Conservation (phyloP, 2,329 filamentous ascomycete species). For the Diaporthe helianthi region DNA sequence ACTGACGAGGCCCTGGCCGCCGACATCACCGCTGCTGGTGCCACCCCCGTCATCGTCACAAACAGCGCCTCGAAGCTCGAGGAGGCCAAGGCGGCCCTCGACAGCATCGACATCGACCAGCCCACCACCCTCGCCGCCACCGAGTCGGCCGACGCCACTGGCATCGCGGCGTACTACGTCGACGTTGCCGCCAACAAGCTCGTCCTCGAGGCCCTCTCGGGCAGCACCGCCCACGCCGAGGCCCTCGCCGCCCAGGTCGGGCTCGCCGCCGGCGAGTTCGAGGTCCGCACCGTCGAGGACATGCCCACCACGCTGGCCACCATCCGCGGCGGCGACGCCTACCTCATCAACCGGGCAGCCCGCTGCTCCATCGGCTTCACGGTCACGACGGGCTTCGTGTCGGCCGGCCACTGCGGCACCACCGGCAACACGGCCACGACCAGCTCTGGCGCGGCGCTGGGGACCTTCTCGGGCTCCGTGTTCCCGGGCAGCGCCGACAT, state of each 20-base stretch:
- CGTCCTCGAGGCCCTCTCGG: conserved; percentile 1
- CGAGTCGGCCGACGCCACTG: neutral
- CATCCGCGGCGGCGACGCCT: neutral
- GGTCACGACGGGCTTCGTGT: conserved; percentile 16
- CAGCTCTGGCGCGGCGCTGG: neutral
- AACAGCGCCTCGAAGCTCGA: conserved; percentile 14
- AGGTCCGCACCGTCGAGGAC: neutral
- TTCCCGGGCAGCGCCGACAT: conserved; percentile 9
- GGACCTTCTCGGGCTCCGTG: conserved; percentile 4
- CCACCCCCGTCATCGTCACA: neutral
- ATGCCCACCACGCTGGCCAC: neutral
- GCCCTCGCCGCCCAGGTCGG: neutral
- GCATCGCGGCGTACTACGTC: conserved; percentile 9
- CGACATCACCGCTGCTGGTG: conserved; percentile 7
- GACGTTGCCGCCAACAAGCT: conserved; percentile 25
- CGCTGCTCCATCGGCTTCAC: conserved; percentile 13
- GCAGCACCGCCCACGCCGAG: conserved; percentile 19
- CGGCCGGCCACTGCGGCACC: conserved; percentile 14
- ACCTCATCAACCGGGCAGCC: neutral
- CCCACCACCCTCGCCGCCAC: neutral
- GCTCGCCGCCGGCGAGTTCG: neutral
- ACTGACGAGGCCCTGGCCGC: conserved; percentile 8
- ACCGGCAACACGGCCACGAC: neutral
- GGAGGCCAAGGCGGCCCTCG: neutral
- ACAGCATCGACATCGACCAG: neutral